These are phyloP conservation scores for Tolypocladium sp. DNA, from an alignment of 2,329 filamentous ascomycete genomes.

Conservation along the genomic window DNA sequence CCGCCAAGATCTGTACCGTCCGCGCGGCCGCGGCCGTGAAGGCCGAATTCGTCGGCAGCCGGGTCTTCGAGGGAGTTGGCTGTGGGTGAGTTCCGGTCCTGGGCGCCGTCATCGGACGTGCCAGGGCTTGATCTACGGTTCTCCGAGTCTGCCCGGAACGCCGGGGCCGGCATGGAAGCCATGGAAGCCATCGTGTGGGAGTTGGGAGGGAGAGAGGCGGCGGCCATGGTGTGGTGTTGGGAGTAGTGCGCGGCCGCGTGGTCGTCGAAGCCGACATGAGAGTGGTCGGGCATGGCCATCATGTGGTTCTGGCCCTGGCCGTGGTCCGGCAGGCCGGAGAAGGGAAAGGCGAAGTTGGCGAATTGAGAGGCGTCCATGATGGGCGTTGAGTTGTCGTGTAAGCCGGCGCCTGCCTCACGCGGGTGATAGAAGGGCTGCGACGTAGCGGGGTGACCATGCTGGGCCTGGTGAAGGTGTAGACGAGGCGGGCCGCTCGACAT, in stretches of 20 bases:
- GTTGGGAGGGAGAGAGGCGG: constrained; percentile 7
- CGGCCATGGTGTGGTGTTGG: constrained; percentile 13
- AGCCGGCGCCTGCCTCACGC: constrained; percentile 9
- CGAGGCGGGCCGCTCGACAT: constrained; percentile 20
- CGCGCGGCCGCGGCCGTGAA: constrained; percentile 33
- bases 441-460: constrained; percentile 16
- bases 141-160: constrained; percentile 13
- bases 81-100: constrained; percentile 31
- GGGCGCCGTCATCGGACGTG: constrained; percentile 35
- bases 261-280: constrained; percentile 21
- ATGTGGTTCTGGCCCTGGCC: constrained; percentile 13
- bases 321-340: constrained; percentile 24
- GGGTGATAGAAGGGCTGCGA: constrained; percentile 14
- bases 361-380: constrained; percentile 41
- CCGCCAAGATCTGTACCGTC: constrained; percentile 46
- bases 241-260: constrained; percentile 24
- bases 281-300: constrained; percentile 20
- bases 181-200: constrained; percentile 10
- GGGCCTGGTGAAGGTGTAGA: constrained; percentile 17
- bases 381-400: constrained; percentile 11
- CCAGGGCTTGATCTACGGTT: constrained; percentile 22
- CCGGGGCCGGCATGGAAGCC: constrained; percentile 10
- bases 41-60: constrained; percentile 49
- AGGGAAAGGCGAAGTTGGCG: constrained; percentile 43
- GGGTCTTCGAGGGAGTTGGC: constrained; percentile 43